Conservation (phyloP, 371 early-diverging fungal genomes). For the Thermomucor indicae-seudaticae region DNA sequence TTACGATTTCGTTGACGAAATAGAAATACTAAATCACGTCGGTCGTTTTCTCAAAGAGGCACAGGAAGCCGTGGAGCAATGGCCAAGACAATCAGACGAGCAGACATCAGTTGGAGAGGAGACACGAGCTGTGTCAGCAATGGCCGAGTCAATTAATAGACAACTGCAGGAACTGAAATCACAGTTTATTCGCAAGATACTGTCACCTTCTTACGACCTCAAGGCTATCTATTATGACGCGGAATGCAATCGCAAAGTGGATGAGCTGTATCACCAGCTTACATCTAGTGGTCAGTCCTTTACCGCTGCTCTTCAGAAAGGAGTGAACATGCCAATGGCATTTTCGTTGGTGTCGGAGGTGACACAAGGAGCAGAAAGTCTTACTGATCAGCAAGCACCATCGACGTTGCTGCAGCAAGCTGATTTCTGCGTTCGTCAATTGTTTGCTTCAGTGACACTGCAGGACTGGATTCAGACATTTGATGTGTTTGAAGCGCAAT, state of each 20-base stretch:
- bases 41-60: slow-evolving; percentile 19
- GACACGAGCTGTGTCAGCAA: not conserved
- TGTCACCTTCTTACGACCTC: slow-evolving; percentile 37
- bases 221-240: slow-evolving; percentile 29
- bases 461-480: slow-evolving; percentile 76
- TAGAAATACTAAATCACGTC: slow-evolving; percentile 31
- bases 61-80: slow-evolving; percentile 18
- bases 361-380: slow-evolving; percentile 11
- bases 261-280: slow-evolving; percentile 28
- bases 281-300: slow-evolving; percentile 18
- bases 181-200: slow-evolving; percentile 18
- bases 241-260: slow-evolving; percentile 14
- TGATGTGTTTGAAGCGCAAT: slow-evolving; percentile 69
- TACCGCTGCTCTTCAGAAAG: slow-evolving; percentile 11
- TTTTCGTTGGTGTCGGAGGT: slow-evolving; percentile 15
- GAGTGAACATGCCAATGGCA: slow-evolving; percentile 14
- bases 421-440: slow-evolving; percentile 24
- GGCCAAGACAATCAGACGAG: slow-evolving; percentile 12
- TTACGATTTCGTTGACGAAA: slow-evolving; percentile 66
- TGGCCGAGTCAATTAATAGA: slow-evolving; percentile 9
- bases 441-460: slow-evolving; percentile 57
- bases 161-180: slow-evolving; percentile 16
- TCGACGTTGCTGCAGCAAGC: slow-evolving; percentile 29
- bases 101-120: not conserved
- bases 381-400: slow-evolving; percentile 24